Evolutionary conservation across 106 monocot species (phyloP).

Genomic region (Dioscorea zingiberensis): DNA sequence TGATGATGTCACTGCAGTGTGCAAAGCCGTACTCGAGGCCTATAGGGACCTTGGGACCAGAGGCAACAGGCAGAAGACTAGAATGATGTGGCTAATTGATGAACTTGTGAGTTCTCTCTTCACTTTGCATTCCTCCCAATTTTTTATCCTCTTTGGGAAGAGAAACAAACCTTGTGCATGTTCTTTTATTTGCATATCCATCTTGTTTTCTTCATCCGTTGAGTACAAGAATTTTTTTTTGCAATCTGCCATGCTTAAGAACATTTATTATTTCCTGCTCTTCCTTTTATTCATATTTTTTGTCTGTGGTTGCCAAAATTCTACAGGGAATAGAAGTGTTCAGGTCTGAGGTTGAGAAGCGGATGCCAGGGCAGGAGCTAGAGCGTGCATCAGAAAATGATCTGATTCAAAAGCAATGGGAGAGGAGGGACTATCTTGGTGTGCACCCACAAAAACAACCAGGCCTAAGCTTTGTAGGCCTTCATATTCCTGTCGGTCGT

Average conservation of each 20-base stretch:
- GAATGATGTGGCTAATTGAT: slow-evolving; percentile 99
- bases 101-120: slow-evolving; percentile 59
- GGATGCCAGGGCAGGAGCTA: slow-evolving; percentile 60
- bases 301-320: background rate
- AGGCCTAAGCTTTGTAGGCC: slow-evolving; percentile 70
- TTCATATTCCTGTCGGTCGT: slow-evolving; percentile 80
- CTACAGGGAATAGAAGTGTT: slow-evolving; percentile 78
- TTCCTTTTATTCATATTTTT: background rate
- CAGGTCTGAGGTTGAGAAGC: slow-evolving; percentile 69
- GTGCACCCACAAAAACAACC: slow-evolving; percentile 78
- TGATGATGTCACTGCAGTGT: slow-evolving; percentile 57
- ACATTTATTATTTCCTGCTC: too few species aligned
- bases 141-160: too few species aligned
- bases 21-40: slow-evolving; percentile 74
- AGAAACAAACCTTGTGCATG: too few species aligned
- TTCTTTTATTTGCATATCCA: too few species aligned
- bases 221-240: background rate
- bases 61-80: slow-evolving; percentile 87
- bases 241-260: too few species aligned
- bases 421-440: slow-evolving; percentile 71
- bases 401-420: slow-evolving; percentile 57
- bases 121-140: background rate
- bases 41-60: slow-evolving; percentile 86
- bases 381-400: slow-evolving; percentile 55
- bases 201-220: background rate